Evolutionary conservation across 2,329 filamentous ascomycete genomes (phyloP), one percentile per base, ranked within the genome.

Genomic region (Penicillium hordei): DNA sequence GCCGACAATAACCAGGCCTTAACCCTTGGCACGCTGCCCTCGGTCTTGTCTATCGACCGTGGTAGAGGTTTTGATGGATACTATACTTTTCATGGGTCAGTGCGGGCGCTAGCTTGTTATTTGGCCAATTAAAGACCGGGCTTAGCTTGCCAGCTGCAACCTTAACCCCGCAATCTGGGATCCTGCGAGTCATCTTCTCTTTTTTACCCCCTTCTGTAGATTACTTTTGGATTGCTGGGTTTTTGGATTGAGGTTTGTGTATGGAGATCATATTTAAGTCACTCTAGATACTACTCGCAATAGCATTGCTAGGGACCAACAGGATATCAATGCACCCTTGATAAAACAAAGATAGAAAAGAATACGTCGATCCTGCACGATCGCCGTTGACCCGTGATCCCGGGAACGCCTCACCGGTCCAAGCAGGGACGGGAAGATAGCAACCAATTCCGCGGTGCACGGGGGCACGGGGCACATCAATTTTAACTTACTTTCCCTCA

Each of bases 131-230:
- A 36, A 21, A 8, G n/a, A 55, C 15, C 25, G 7, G 1, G 5
- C 8, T 53, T 59, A 52, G 53, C 55, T 53, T 36, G 57, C 52
- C 44, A 65, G 62, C 65, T 67, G 65, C 62, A 67, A 66, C 64
- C 60, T 67, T 66, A 67, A 66, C 65, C 65, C 65, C 65, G 60
- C 64, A 67, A 64, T 65, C 48, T 51, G 43, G 29, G 31, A 52
- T 27, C 17, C 27, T 31, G 38, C 36, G 43, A 10, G 19, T 52
- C 19, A 33, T 42, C 2, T 19, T 5, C 9, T 48, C 45, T 36
- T 46, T 40, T 45, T n/a, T 38, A n/a, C 25, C 2, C 4, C 5
- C 3, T 17, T n/a, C 19, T 21, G 19, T n/a, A 12, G 44, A 8
- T 10, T 48, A 17, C 6, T 34, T 40, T 3, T 1, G 21, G 7